Evolutionary conservation across 2,329 filamentous ascomycete species (phyloP), one percentile per base, ranked within the genome.

Genomic region (Ceratocystiopsis brevicomis): DNA sequence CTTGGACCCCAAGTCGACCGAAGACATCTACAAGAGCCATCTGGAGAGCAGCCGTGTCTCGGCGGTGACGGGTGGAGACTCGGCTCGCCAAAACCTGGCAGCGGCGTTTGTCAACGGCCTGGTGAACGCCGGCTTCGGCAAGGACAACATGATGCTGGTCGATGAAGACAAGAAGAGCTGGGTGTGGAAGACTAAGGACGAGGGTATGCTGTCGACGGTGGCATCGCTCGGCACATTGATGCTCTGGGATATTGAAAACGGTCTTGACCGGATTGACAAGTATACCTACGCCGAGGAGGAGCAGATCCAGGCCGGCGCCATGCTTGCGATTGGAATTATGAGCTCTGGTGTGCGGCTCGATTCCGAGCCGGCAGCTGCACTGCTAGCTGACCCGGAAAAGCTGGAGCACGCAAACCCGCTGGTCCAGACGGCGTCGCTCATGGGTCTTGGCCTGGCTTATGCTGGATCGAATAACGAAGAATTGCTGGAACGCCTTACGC

Each of bases 11-110:
- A 96, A 95, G 67, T 83, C 84, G 38, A 92, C 88, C 0, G 90
- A 98, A 58, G 92, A 98, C 55, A 98, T 98, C 54, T 98, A 98
- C 73, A 98, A 98, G 68, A 94, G 86, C 56, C 90, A 98, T 61
- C 73, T 98, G 6, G 90, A 98, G 63, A 96, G 83, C 64, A 93
- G 80, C 54, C 76, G 92, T 48, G 90, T 92, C 43, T 84, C 85
- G 19, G 87, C 86, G 34, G 74, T 94, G 63, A 95, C 88, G 12
- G 95, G 95, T 57, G 76, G 92, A 39, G 90, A 98, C 58, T 98
- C 90, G 11, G 87, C 88, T 30, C 75, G 86, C 53, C 88, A 98
- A 66, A 98, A 98, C 56, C 71, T 98, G 47, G 87, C 90, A 4
- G 90, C 88, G 43, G 86, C 81, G 4, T 96, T 98, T 52, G 92